Evolutionary conservation across 495 filamentous ascomycete species (phyloP).

Genomic region (Annulohypoxylon maeteangense): DNA sequence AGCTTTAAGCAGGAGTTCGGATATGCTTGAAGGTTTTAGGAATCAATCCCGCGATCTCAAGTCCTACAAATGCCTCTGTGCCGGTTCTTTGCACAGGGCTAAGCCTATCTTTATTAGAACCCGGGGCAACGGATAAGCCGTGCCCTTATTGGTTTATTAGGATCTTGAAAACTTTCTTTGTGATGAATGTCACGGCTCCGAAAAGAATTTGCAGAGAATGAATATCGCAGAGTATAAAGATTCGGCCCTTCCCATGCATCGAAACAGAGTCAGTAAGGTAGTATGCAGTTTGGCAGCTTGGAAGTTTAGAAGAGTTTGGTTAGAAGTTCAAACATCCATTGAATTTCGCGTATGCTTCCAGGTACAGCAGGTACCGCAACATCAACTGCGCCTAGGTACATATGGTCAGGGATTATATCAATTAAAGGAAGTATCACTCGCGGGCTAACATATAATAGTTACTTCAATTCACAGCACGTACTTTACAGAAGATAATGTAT

Average conservation of each 20-base stretch:
- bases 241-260: constrained; percentile 26
- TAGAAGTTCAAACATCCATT: neutral
- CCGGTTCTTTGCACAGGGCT: neutral
- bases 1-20: constrained; percentile 6
- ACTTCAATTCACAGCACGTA: neutral
- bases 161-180: constrained; percentile 3
- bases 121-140: neutral
- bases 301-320: neutral
- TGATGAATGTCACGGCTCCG: neutral
- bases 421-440: constrained; percentile 2
- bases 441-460: constrained; percentile 14
- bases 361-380: neutral
- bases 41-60: neutral
- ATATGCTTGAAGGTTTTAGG: constrained; percentile 12
- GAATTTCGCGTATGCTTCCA: constrained; percentile 6
- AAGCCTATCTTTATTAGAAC: neutral
- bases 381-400: neutral
- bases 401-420: constrained; percentile 1
- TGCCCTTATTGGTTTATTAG: neutral
- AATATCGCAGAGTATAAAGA: neutral
- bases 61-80: neutral
- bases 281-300: neutral
- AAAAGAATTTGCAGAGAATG: neutral
- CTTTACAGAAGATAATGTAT: constrained; percentile 1
- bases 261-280: neutral